phyloP scores from a whole-genome alignment of 768 basidiomycete genomes.

The Suillus lakei region DNA sequence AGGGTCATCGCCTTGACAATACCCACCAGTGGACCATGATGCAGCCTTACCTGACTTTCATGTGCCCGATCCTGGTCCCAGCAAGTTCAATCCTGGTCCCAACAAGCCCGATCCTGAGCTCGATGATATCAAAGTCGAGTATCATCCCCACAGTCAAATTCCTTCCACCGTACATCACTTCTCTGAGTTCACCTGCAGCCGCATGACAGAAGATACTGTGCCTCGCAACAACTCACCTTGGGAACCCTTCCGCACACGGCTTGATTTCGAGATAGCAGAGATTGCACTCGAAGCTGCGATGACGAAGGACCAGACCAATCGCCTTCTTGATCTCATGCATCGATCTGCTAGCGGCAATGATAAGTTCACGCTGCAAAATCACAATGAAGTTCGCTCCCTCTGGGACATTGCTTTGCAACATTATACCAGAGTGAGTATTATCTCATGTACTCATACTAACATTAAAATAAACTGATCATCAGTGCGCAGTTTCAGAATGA shows the following conservation, averaged over 20 bases:
- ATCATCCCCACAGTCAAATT: conserved; percentile 23
- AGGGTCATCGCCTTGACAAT: too few species aligned
- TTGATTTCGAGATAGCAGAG: conserved; percentile 37
- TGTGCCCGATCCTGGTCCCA: too few species aligned
- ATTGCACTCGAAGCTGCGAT: conserved; percentile 27
- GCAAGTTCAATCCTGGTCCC: too few species aligned
- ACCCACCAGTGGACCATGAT: too few species aligned
- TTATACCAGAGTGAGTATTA: conserved; percentile 13
- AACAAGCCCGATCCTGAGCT: background rate
- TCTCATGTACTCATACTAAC: background rate
- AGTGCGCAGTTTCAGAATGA: conserved; percentile 20
- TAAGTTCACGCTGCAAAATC: conserved; percentile 22
- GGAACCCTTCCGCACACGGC: conserved; percentile 30
- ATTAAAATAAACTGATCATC: background rate
- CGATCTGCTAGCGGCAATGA: background rate
- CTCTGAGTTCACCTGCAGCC: conserved; percentile 16
- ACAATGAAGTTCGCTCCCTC: conserved; percentile 21
- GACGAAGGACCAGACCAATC: conserved; percentile 21
- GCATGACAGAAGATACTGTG: background rate
- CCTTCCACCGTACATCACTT: conserved; percentile 17
- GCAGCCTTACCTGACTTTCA: too few species aligned
- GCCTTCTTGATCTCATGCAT: conserved; percentile 24
- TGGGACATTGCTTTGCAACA: conserved; percentile 24
- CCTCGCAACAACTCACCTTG: conserved; percentile 30
- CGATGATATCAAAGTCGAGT: conserved; percentile 29